Conservation (phyloP, 768 basidiomycete species). For the Holtermanniella nyarrowii region DNA sequence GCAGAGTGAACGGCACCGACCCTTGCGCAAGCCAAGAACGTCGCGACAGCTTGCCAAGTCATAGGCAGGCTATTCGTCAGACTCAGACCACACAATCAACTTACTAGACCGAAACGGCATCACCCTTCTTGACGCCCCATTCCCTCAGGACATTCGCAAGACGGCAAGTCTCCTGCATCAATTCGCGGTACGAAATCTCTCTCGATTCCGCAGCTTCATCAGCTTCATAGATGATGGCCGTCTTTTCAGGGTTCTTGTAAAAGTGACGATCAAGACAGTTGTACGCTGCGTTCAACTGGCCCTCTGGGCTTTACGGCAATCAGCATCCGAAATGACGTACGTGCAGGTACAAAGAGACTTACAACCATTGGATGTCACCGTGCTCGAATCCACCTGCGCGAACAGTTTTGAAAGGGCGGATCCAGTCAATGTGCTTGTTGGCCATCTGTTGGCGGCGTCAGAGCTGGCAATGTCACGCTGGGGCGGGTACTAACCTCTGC, state of each 20-base stretch:
- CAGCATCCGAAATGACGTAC: not conserved
- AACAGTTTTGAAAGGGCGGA: conserved; percentile 79
- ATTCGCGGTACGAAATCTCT: conserved; percentile 68
- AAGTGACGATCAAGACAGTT: conserved; percentile 98
- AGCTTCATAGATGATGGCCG: conserved; percentile 96
- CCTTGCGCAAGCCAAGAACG: conserved; percentile 94
- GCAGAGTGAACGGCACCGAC: conserved; percentile 95
- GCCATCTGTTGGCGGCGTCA: conserved; percentile 45
- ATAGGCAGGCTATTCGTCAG: conserved; percentile 29
- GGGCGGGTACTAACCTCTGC: conserved; percentile 50
- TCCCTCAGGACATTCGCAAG: conserved; percentile 85
- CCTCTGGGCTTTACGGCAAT: conserved; percentile 56
- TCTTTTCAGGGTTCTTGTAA: conserved; percentile 73
- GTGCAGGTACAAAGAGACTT: conserved; percentile 11
- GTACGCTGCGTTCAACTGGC: conserved; percentile 82
- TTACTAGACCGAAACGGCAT: conserved; percentile 44
- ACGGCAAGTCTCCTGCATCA: conserved; percentile 77
- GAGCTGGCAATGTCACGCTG: not conserved
- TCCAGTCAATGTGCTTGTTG: conserved; percentile 68
- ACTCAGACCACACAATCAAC: conserved; percentile 5
- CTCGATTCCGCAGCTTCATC: conserved; percentile 79
- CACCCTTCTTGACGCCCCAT: conserved; percentile 87
- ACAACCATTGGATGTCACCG: conserved; percentile 87
- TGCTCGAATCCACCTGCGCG: conserved; percentile 67
- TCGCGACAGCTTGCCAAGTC: conserved; percentile 72